phyloP scores from a whole-genome alignment of 805 yeast genomes.

The Spencermartinsiella europaea region DNA sequence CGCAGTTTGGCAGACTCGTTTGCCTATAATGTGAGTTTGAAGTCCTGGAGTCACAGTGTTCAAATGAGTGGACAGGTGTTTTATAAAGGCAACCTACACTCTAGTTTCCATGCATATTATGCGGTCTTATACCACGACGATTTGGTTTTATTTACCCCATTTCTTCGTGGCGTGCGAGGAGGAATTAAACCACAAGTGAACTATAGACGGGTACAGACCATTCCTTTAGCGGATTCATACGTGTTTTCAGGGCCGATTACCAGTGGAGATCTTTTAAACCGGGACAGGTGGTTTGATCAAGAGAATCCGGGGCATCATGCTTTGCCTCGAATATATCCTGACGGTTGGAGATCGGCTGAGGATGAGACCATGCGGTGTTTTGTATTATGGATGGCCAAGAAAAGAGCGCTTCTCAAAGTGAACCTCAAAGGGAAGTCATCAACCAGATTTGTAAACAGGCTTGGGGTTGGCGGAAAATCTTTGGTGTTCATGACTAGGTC shows the following conservation, averaged over 20 bases:
- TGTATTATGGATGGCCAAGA: slow-evolving; percentile 77
- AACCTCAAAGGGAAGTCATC: neutral
- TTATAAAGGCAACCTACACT: slow-evolving; percentile 63
- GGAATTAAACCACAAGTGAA: slow-evolving; percentile 44
- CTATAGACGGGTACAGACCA: slow-evolving; percentile 49
- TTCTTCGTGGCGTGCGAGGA: slow-evolving; percentile 43
- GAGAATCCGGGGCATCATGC: slow-evolving; percentile 50
- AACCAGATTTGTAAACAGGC: slow-evolving; percentile 38
- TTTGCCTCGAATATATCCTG: slow-evolving; percentile 67
- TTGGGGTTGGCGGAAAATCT: slow-evolving; percentile 64
- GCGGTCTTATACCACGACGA: slow-evolving; percentile 69
- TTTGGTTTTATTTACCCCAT: slow-evolving; percentile 51
- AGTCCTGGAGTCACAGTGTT: slow-evolving; percentile 56
- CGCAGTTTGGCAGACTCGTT: slow-evolving; percentile 48
- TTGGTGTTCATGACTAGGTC: slow-evolving; percentile 78
- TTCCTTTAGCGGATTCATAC: slow-evolving; percentile 65
- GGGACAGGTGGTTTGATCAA: slow-evolving; percentile 43
- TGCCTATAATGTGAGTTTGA: slow-evolving; percentile 50
- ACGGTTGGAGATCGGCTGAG: slow-evolving; percentile 83
- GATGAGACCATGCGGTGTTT: slow-evolving; percentile 72
- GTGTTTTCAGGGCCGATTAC: slow-evolving; percentile 68
- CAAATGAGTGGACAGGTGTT: slow-evolving; percentile 62
- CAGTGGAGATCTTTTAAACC: slow-evolving; percentile 47
- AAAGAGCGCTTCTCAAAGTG: slow-evolving; percentile 31
- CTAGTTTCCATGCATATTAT: slow-evolving; percentile 56